Conservation (phyloP, 1,139 yeast genomes). For the Suhomyces chickasaworum region DNA sequence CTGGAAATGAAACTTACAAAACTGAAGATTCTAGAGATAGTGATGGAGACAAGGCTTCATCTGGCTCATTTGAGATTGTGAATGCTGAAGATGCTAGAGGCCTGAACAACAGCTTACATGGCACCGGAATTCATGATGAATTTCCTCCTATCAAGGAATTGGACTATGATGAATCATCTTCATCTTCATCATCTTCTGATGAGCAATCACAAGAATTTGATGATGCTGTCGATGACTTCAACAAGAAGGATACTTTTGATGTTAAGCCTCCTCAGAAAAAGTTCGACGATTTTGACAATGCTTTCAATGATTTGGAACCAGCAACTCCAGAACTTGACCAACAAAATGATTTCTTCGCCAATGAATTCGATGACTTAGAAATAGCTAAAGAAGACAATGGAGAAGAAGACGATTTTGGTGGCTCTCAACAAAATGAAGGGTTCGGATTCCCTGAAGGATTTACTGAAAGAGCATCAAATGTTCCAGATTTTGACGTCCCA, state of each 20-base stretch:
- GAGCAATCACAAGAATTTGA: slow-evolving; percentile 38
- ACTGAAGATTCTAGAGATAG: slow-evolving; percentile 30
- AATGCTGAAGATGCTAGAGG: slow-evolving; percentile 48
- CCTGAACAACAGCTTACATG: slow-evolving; percentile 5
- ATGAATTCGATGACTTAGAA: slow-evolving; percentile 54
- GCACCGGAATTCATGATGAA: slow-evolving; percentile 39
- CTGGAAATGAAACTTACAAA: slow-evolving; percentile 20
- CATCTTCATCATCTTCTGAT: slow-evolving; percentile 32
- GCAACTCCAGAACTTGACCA: slow-evolving; percentile 32
- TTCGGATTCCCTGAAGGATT: slow-evolving; percentile 43
- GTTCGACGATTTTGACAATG: slow-evolving; percentile 37
- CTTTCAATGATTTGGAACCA: slow-evolving; percentile 44
- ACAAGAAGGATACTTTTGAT: slow-evolving; percentile 11
- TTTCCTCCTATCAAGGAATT: slow-evolving; percentile 75
- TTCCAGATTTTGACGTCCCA: slow-evolving; percentile 31
- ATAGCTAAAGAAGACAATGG: slow-evolving; percentile 46
- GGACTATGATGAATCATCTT: slow-evolving; percentile 60
- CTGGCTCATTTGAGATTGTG: slow-evolving; percentile 48
- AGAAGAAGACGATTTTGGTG: slow-evolving; percentile 23
- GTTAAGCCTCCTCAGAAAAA: slow-evolving; percentile 27
- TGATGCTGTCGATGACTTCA: slow-evolving; percentile 44
- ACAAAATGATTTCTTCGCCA: slow-evolving; percentile 39
- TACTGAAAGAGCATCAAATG: slow-evolving; percentile 30
- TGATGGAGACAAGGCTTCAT: slow-evolving; percentile 46
- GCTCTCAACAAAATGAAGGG: slow-evolving; percentile 16